Evolutionary conservation across 1,139 yeast species (phyloP), one percentile per base, ranked within the genome.

Genomic region (Kodamaea suecica): DNA sequence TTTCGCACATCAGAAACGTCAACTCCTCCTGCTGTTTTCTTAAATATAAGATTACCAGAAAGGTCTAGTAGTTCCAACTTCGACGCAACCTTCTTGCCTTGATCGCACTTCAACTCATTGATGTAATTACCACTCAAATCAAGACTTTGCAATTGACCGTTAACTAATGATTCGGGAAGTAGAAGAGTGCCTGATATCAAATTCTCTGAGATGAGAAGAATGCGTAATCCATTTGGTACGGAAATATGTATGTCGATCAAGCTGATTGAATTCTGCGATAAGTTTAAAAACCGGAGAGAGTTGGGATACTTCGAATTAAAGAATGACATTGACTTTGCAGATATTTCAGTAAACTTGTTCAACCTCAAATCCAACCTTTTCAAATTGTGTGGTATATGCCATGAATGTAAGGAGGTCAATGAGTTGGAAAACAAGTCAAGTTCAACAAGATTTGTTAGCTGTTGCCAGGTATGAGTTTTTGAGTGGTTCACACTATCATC

Each of bases 321-420:
- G 10, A 36, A 20, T 6, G 40, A 39, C 23, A 43, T 27, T n/a
- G 39, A 28, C 10, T 25, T 23, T n/a, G 41, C 24, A 9, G 45
- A 36, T 1, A 45, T 24, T 5, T 25, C 30, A 2, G 32, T 30
- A 9, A 60, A 30, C 17, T 27, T 35, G 34, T 61, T 61, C 17
- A 47, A 36, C 13, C 59, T 36, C 20, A 63, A 40, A 33, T 61
- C 60, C n/a, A 63, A 33, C 7, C 32, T 30, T 10, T 42, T 45
- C 11, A 63, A 35, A 16, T 44, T 48, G 2, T 45, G 37, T 0
- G 69, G 69, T 1, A 53, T 49, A 0, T 33, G 12, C 68, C 66
- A 62, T 19, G 40, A 34, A 6, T 44, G 40, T 5, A 63, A 35
- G 5, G 39, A 23, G 4, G 38, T 12, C 7, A 63, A 50, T 4